Evolutionary conservation across 495 filamentous ascomycete genomes (phyloP).

Genomic region (Penicillium manginii): DNA sequence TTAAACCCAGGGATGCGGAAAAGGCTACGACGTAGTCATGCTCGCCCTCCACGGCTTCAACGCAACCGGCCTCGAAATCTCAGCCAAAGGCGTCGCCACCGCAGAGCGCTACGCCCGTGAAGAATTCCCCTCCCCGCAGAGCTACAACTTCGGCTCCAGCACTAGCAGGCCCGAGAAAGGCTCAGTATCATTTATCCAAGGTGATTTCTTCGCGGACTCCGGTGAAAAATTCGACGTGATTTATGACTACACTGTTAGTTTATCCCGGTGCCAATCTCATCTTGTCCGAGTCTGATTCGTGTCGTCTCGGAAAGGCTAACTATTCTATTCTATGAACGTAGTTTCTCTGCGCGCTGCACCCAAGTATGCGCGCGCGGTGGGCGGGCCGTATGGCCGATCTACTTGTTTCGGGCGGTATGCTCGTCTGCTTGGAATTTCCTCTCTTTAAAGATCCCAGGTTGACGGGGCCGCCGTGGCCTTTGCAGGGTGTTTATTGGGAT

Average conservation of each 20-base stretch:
- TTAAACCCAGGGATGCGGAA: constrained; percentile 32
- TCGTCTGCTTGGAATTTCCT: constrained; percentile 51
- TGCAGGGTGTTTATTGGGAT: constrained; percentile 42
- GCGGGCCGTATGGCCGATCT: constrained; percentile 39
- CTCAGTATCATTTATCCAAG: constrained; percentile 53
- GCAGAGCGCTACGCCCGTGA: constrained; percentile 23
- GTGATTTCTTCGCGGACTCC: constrained; percentile 70
- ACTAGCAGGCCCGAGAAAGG: constrained; percentile 8
- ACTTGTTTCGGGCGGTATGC: constrained; percentile 29
- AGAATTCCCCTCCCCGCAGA: constrained; percentile 17
- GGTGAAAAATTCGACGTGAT: constrained; percentile 64
- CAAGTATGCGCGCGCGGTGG: constrained; percentile 34
- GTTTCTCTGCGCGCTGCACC: constrained; percentile 50
- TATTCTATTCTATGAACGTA: too few species aligned
- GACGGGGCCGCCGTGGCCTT: constrained; percentile 43
- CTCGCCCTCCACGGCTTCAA: constrained; percentile 38
- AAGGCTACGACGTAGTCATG: constrained; percentile 38
- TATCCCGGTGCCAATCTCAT: too few species aligned
- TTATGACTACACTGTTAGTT: constrained; percentile 77
- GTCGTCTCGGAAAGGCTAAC: too few species aligned
- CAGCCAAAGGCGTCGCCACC: constrained; percentile 22
- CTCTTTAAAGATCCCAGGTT: constrained; percentile 40
- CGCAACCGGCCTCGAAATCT: constrained; percentile 32
- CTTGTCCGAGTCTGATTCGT: too few species aligned
- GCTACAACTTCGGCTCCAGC: constrained; percentile 25